Evolutionary conservation across 441 rosid genomes (phyloP).

Genomic region (Melastoma candidum): DNA sequence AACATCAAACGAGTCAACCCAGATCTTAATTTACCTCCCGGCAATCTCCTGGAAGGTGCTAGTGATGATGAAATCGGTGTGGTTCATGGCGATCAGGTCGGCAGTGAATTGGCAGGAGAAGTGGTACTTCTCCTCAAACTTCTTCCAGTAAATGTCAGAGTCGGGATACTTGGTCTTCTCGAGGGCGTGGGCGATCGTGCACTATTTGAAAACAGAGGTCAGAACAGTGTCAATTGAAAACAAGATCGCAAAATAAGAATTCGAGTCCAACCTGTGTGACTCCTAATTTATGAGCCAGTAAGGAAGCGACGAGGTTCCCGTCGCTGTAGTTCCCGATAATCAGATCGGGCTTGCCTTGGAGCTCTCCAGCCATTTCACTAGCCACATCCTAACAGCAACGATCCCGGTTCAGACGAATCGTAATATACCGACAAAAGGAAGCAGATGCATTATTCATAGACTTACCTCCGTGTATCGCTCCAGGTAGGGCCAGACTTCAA

Average conservation of each 20-base stretch:
- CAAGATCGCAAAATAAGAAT: too few species aligned
- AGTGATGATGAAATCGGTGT: slow-evolving; percentile 93
- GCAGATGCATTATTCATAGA: too few species aligned
- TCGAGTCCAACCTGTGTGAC: slow-evolving; percentile 64
- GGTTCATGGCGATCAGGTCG: slow-evolving; percentile 91
- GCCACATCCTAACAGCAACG: slow-evolving; percentile 62
- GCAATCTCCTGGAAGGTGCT: slow-evolving; percentile 97
- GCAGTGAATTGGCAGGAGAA: slow-evolving; percentile 96
- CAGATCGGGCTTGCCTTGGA: slow-evolving; percentile 93
- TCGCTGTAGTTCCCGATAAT: slow-evolving; percentile 96
- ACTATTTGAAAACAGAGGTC: slow-evolving; percentile 28
- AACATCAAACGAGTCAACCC: background rate
- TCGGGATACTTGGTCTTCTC: slow-evolving; percentile 94
- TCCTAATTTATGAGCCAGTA: slow-evolving; percentile 80
- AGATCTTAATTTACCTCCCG: slow-evolving; percentile 54
- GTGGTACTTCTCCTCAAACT: slow-evolving; percentile 84
- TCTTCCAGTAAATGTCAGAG: slow-evolving; percentile 94
- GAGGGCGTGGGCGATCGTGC: slow-evolving; percentile 93
- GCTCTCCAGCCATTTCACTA: slow-evolving; percentile 65
- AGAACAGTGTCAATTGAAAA: background rate
- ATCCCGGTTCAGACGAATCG: too few species aligned
- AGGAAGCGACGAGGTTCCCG: slow-evolving; percentile 89
- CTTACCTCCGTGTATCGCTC: slow-evolving; percentile 88
- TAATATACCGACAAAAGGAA: too few species aligned
- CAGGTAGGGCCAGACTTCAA: slow-evolving; percentile 98